A percentile compares a stretch with the other conserved stretches of the same genome.
phyloP scores from a whole-genome alignment of 2,329 filamentous ascomycete genomes.

The Atkinsonella hypoxylon region DNA sequence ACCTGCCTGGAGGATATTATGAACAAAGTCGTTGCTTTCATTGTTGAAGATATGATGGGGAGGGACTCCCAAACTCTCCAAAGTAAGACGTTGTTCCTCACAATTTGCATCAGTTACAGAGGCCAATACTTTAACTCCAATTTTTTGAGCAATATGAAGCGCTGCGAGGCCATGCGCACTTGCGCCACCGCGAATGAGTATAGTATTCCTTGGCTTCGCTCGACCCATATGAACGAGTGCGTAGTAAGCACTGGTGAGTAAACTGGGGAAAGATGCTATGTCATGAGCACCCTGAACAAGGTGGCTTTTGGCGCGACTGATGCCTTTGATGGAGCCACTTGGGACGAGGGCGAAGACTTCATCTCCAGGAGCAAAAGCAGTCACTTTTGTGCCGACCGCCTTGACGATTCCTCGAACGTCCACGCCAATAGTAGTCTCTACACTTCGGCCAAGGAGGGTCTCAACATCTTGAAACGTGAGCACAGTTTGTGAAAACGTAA shows the following conservation, averaged over 20 bases:
- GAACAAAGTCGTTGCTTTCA: slow-evolving; percentile 22
- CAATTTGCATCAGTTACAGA: slow-evolving; percentile 22
- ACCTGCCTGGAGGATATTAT: slow-evolving; percentile 20
- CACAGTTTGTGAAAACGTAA: slow-evolving; percentile 25
- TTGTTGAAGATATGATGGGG: slow-evolving; percentile 26
- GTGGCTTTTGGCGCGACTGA: slow-evolving; percentile 19
- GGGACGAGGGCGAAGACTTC: slow-evolving; percentile 28
- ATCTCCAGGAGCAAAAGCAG: slow-evolving; percentile 23
- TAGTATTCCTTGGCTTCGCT: slow-evolving; percentile 14
- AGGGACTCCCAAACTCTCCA: slow-evolving; percentile 24
- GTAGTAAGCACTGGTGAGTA: slow-evolving; percentile 30
- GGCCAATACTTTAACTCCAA: slow-evolving; percentile 29
- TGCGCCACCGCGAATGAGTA: slow-evolving; percentile 33
- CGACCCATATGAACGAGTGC: slow-evolving; percentile 24
- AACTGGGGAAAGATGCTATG: slow-evolving; percentile 22
- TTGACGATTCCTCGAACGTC: slow-evolving; percentile 30
- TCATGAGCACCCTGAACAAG: slow-evolving; percentile 22
- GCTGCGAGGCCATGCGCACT: slow-evolving; percentile 32
- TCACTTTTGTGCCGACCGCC: slow-evolving; percentile 21
- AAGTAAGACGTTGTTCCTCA: slow-evolving; percentile 22
- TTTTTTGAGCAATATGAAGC: slow-evolving; percentile 25
- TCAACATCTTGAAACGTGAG: slow-evolving; percentile 27
- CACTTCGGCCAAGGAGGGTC: slow-evolving; percentile 20
- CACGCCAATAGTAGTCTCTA: slow-evolving; percentile 21
- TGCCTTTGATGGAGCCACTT: slow-evolving; percentile 23